Conservation (phyloP, 1,284 basidiomycete species). For the Jaminaea rosea region DNA sequence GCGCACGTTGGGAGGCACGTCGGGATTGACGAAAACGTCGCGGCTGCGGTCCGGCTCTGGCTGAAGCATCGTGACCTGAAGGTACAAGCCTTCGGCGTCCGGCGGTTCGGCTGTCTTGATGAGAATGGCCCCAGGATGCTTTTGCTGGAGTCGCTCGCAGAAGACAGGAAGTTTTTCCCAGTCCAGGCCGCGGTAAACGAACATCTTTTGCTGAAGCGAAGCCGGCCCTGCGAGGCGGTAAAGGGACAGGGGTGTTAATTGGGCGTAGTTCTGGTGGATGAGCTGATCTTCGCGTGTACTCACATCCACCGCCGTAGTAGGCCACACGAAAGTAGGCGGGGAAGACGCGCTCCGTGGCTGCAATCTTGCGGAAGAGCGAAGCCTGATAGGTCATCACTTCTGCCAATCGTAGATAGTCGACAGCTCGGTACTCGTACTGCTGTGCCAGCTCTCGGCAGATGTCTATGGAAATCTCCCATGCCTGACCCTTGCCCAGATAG, state of each 20-base stretch:
- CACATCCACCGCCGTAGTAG: constrained; percentile 74
- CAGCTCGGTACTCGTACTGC: constrained; percentile 36
- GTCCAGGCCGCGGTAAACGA: constrained; percentile 75
- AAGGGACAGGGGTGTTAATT: too few relatives aligned
- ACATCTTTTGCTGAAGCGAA: constrained; percentile 73
- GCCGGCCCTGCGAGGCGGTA: too few relatives aligned
- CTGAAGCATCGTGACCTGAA: constrained; percentile 70
- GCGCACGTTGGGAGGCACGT: constrained; percentile 69
- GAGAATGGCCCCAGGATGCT: constrained; percentile 77
- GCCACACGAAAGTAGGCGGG: constrained; percentile 74
- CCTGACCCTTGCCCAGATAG: constrained; percentile 67
- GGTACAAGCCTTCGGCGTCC: constrained; percentile 46
- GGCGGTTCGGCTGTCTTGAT: constrained; percentile 69
- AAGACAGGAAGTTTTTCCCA: constrained; percentile 72
- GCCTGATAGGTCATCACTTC: constrained; percentile 41
- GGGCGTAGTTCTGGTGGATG: too few relatives aligned
- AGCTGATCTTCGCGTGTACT: too few relatives aligned
- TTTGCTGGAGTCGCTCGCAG: constrained; percentile 84
- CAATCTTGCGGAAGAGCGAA: constrained; percentile 36
- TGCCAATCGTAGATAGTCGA: constrained; percentile 52
- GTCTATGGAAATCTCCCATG: constrained; percentile 86
- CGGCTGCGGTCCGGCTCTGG: constrained; percentile 74
- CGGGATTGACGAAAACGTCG: constrained; percentile 74
- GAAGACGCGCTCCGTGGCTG: constrained; percentile 28
- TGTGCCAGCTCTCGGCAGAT: constrained; percentile 67